Evolutionary conservation across 2,329 filamentous ascomycete genomes (phyloP).

Genomic region (Colletotrichum higginsianum): DNA sequence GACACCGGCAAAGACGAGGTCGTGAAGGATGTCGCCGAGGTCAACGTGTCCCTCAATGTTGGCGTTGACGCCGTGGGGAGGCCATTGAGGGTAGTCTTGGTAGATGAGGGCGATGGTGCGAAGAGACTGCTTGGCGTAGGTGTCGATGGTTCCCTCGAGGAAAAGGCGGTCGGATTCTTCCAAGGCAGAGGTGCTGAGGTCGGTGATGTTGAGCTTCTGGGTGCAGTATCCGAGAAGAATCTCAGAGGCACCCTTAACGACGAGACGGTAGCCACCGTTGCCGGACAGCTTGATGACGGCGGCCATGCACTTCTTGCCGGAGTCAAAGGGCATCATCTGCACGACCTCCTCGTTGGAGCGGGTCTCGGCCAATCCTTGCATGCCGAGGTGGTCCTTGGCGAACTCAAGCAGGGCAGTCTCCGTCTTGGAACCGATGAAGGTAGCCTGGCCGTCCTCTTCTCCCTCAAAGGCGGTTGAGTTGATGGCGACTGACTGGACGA

Average conservation of each 20-base stretch:
- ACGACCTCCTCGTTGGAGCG: conserved; percentile 62
- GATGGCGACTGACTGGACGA: conserved; percentile 65
- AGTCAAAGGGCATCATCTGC: conserved; percentile 70
- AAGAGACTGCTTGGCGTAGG: conserved; percentile 76
- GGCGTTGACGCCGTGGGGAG: conserved; percentile 71
- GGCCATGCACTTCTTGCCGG: conserved; percentile 70
- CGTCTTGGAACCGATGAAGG: conserved; percentile 70
- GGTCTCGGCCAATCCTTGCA: conserved; percentile 61
- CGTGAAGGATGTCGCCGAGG: conserved; percentile 69
- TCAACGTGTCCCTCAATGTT: conserved; percentile 76
- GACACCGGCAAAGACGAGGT: conserved; percentile 80
- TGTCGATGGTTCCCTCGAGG: conserved; percentile 68
- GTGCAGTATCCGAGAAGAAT: conserved; percentile 64
- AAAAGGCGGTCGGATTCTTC: conserved; percentile 62
- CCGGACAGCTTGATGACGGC: conserved; percentile 65
- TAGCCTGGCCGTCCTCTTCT: conserved; percentile 59
- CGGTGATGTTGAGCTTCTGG: conserved; percentile 58
- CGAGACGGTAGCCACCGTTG: conserved; percentile 61
- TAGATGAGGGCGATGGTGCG: conserved; percentile 84
- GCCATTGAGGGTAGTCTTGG: conserved; percentile 80
- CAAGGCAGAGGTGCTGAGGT: conserved; percentile 68
- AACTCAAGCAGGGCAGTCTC: conserved; percentile 69
- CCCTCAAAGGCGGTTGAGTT: conserved; percentile 73
- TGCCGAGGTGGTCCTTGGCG: conserved; percentile 65
- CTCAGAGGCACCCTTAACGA: conserved; percentile 71